These are phyloP conservation scores for Hypoxylon rickii DNA, from an alignment of 495 filamentous ascomycete species.

Conservation along the genomic window DNA sequence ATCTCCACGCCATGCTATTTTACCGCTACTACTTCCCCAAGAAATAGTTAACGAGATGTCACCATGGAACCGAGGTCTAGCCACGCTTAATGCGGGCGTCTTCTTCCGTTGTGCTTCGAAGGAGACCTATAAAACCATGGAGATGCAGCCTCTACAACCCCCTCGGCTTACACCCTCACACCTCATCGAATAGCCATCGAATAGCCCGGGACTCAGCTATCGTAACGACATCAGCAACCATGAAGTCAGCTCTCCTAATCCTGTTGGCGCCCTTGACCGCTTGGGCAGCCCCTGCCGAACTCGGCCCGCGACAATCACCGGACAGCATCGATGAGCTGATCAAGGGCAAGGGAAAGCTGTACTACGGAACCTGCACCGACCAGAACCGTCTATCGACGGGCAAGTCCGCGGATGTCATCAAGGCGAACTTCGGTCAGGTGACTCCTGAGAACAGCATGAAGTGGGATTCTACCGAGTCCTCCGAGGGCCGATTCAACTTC, in stretches of 20 bases:
- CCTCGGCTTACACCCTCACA: slow-evolving; percentile 2
- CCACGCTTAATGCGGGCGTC: slow-evolving; percentile 15
- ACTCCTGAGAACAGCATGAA: slow-evolving; percentile 74
- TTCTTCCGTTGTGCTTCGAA: slow-evolving; percentile 21
- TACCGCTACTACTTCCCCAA: slow-evolving; percentile 24
- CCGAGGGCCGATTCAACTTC: slow-evolving; percentile 56
- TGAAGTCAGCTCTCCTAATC: slow-evolving; percentile 48
- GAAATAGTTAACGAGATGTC: slow-evolving; percentile 11
- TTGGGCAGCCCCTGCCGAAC: slow-evolving; percentile 37
- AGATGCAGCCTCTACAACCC: slow-evolving; percentile 6
- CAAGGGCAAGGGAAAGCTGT: slow-evolving; percentile 64
- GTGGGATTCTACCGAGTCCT: slow-evolving; percentile 58
- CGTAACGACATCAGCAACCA: slow-evolving; percentile 31
- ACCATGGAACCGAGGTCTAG: slow-evolving; percentile 22
- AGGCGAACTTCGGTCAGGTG: slow-evolving; percentile 64
- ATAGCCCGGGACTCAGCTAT: not conserved
- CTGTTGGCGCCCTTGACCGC: slow-evolving; percentile 43
- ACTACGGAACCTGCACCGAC: slow-evolving; percentile 62
- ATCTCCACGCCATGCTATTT: slow-evolving; percentile 23
- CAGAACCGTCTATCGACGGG: slow-evolving; percentile 54
- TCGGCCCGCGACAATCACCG: slow-evolving; percentile 45
- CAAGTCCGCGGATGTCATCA: slow-evolving; percentile 59
- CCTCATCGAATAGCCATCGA: slow-evolving; percentile 1
- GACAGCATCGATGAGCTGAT: slow-evolving; percentile 59
- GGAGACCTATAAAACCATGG: slow-evolving; percentile 21